Evolutionary conservation across 2,329 filamentous ascomycete species (phyloP), one percentile per base, ranked within the genome.

Genomic region (Cytospora chrysosperma): DNA sequence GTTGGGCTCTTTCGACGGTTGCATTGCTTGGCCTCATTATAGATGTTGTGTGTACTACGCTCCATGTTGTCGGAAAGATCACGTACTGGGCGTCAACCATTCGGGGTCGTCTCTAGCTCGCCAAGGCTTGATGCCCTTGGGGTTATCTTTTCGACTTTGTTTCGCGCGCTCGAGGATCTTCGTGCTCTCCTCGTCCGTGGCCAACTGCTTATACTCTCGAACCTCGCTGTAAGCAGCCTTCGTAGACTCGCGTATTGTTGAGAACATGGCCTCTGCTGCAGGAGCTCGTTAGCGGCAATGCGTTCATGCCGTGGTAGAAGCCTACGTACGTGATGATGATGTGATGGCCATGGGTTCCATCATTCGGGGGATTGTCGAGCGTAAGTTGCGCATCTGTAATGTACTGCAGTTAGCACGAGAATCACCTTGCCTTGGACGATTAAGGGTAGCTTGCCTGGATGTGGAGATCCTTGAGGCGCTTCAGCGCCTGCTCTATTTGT

Each of bases 81-180:
- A 68, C 47, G 58, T 49, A 34, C 56, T 30, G 3, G 19, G 30
- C 4, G 51, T 74, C 64, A 82, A 79, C 85, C 86, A 89, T 66
- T 85, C 78, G 2, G 86, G 84, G 62, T 88, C 79, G 40, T 88
- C 83, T 61, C 77, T 80, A 24, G 84, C 79, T 55, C 78, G 79
- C 86, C 86, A 88, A 2, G 82, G 80, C 68, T 80, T 83, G 67
- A 88, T 87, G 4, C 81, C 83, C 57, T 79, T 77, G 0, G 84
- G 82, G 51, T 86, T 82, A 47, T 82, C 79, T 59, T 80, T 75
- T 21, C 80, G 80, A 68, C 85, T 87, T 69, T 81, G 79, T 49
- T 73, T 77, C 1, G 81, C 84, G 62, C 82, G 79, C 13, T 82
- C 78, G 60, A 88, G 75, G 13, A 85, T 76, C 59, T 79, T 79